These are phyloP conservation scores for Melampsora larici-populina DNA, from an alignment of 1,284 basidiomycete genomes.

Conservation along the genomic window DNA sequence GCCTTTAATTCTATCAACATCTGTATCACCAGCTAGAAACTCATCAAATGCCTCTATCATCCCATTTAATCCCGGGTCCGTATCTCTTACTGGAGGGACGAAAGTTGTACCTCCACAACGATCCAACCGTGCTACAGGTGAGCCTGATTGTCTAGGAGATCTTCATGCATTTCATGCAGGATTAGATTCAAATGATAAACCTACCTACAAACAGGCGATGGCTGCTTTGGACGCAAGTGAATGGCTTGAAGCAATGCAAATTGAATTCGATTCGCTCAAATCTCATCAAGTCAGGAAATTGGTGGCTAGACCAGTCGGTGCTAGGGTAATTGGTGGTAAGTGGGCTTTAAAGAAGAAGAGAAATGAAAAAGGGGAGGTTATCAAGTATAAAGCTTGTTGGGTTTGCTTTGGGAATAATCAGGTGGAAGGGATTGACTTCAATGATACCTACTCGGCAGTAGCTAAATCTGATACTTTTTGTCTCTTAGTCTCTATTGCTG, in stretches of 20 bases:
- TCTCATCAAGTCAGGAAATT: not conserved
- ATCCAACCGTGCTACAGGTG: too few species aligned
- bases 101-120: too few species aligned
- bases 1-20: not conserved
- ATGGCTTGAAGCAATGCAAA: not conserved
- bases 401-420: not conserved
- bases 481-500: not conserved
- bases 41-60: too few species aligned
- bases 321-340: constrained; percentile 2
- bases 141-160: too few species aligned
- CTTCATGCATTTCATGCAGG: too few species aligned
- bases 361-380: not conserved
- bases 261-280: not conserved
- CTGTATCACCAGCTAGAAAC: not conserved
- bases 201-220: too few species aligned
- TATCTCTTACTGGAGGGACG: too few species aligned
- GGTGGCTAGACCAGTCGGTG: not conserved
- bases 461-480: not conserved
- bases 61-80: too few species aligned
- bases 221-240: too few species aligned
- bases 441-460: not conserved
- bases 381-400: not conserved
- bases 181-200: too few species aligned
- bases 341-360: not conserved
- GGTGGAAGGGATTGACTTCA: not conserved